A percentile compares a stretch with the other conserved stretches of the same genome.
These are phyloP conservation scores for Jasminum sambac DNA, from an alignment of 257 asterid species.

Conservation along the genomic window DNA sequence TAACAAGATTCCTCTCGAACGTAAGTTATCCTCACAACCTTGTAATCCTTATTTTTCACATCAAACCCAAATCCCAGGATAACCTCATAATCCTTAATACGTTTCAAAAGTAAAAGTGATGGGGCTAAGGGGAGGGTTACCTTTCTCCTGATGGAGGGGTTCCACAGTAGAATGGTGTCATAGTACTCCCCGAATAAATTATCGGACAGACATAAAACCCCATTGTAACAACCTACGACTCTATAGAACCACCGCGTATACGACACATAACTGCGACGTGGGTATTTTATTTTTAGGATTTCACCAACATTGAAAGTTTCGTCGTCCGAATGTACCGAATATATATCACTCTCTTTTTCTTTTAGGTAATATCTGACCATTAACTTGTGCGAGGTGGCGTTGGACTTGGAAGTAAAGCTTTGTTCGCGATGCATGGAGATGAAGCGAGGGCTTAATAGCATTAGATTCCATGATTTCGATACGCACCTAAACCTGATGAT, in stretches of 20 bases:
- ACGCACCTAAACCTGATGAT: slow-evolving; percentile 29
- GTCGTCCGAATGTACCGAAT: slow-evolving; percentile 14
- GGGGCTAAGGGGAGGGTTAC: slow-evolving; percentile 26
- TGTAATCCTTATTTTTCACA: slow-evolving; percentile 26
- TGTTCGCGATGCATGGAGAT: slow-evolving; percentile 20
- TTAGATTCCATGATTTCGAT: slow-evolving; percentile 28
- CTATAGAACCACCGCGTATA: slow-evolving; percentile 23
- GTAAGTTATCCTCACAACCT: slow-evolving; percentile 35
- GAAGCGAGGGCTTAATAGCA: slow-evolving; percentile 28
- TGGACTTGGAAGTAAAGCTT: slow-evolving; percentile 11
- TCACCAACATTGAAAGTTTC: background rate
- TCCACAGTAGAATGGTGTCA: slow-evolving; percentile 32
- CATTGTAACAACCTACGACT: slow-evolving; percentile 41
- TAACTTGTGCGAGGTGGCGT: background rate
- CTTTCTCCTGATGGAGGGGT: slow-evolving; percentile 33
- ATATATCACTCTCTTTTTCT: slow-evolving; percentile 18
- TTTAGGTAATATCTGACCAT: slow-evolving; percentile 22
- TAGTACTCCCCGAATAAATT: no score
- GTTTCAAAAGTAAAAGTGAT: background rate
- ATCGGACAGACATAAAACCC: slow-evolving; percentile 37
- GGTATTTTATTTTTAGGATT: slow-evolving; percentile 27
- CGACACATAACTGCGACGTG: slow-evolving; percentile 15
- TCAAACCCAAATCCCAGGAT: slow-evolving; percentile 39
- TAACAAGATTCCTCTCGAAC: slow-evolving; percentile 16
- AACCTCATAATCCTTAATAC: background rate